These are phyloP conservation scores for Jackrogersella multiformis DNA, from an alignment of 495 filamentous ascomycete genomes.

Conservation along the genomic window DNA sequence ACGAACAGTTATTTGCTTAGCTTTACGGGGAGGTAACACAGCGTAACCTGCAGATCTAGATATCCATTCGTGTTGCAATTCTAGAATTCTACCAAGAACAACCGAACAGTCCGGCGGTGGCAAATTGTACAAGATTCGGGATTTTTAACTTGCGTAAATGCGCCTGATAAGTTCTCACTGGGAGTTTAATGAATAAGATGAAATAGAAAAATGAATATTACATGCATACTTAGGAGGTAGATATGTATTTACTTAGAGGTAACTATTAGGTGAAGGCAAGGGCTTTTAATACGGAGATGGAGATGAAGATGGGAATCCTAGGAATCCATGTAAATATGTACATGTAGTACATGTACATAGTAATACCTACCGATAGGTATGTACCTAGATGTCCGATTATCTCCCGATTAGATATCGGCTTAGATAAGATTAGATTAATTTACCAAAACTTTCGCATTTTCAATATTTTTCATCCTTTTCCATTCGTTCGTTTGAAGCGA, in stretches of 20 bases:
- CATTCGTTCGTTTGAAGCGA: background rate
- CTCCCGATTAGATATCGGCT: background rate
- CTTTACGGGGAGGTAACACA: slow-evolving; percentile 5
- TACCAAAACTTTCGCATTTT: slow-evolving; percentile 12
- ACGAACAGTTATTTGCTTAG: slow-evolving; percentile 3
- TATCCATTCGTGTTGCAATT: slow-evolving; percentile 2
- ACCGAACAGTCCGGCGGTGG: background rate
- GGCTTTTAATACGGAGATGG: too few species aligned
- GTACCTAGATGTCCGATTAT: background rate
- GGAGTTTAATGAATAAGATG: too few species aligned
- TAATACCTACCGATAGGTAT: too few species aligned
- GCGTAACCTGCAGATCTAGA: slow-evolving; percentile 4
- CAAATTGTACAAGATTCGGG: background rate
- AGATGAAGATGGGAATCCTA: too few species aligned
- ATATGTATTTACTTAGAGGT: too few species aligned
- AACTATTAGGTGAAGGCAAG: too few species aligned
- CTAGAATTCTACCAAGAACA: background rate
- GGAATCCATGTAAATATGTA: background rate
- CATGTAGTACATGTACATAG: background rate
- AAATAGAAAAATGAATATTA: too few species aligned
- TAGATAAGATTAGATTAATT: slow-evolving; percentile 37
- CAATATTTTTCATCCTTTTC: background rate
- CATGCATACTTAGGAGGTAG: too few species aligned
- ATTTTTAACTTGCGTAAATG: background rate
- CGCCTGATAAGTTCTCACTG: too few species aligned